A percentile compares a stretch with the other conserved stretches of the same genome.
Evolutionary conservation across 2,329 filamentous ascomycete species (phyloP).

Genomic region (Alternaria ventricosa): DNA sequence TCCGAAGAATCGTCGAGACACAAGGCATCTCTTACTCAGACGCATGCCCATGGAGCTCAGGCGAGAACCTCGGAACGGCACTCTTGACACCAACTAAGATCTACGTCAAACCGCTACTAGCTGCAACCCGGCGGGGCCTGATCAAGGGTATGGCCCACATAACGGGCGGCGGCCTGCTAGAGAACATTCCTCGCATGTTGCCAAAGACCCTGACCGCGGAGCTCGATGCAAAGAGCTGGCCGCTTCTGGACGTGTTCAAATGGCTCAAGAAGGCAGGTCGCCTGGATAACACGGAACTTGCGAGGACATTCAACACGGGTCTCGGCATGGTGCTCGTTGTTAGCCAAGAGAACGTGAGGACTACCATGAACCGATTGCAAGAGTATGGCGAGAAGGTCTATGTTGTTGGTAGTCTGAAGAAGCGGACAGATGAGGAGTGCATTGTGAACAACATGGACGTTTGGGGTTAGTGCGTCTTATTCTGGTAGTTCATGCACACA

Average conservation of each 20-base stretch:
- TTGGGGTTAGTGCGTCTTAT: conserved; percentile 45
- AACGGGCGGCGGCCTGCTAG: conserved; percentile 88
- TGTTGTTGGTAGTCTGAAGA: conserved; percentile 73
- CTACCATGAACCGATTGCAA: conserved; percentile 66
- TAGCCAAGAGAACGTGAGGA: conserved; percentile 65
- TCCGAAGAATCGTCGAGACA: conserved; percentile 82
- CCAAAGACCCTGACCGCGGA: conserved; percentile 78
- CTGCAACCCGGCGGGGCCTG: conserved; percentile 65
- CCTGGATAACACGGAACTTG: conserved; percentile 80
- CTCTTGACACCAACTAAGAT: conserved; percentile 91
- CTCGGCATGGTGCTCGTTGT: conserved; percentile 94
- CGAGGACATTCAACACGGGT: conserved; percentile 91
- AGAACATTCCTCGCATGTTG: conserved; percentile 95
- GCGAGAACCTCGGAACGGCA: conserved; percentile 71
- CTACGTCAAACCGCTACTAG: conserved; percentile 84
- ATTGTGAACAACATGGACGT: conserved; percentile 66
- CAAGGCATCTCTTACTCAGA: conserved; percentile 75
- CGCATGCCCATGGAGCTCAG: conserved; percentile 75
- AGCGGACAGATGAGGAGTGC: conserved; percentile 62
- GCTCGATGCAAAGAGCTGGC: conserved; percentile 79
- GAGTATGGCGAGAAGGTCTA: conserved; percentile 78
- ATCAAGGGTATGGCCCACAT: conserved; percentile 97
- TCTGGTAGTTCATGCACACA: not conserved
- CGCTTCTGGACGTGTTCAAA: conserved; percentile 77
- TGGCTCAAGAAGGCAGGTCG: conserved; percentile 83